Percentiles rank a stretch among this genome's conserved stretches.
These are phyloP conservation scores for Lipomyces spencermartinsiae DNA, from an alignment of 805 yeast species.

Conservation along the genomic window DNA sequence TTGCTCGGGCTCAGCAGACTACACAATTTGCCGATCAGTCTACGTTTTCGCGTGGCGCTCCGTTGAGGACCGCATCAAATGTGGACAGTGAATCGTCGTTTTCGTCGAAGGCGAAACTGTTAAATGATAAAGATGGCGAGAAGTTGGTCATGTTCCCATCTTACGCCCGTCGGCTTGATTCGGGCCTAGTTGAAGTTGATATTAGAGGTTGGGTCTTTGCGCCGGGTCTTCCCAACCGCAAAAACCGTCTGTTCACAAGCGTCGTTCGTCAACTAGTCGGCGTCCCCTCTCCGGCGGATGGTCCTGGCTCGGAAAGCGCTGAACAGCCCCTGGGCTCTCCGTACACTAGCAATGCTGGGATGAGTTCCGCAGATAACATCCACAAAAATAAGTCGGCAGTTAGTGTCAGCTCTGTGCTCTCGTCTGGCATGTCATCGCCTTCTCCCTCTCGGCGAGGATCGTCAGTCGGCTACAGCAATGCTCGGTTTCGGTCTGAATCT, in stretches of 20 bases:
- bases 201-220: constrained; percentile 75
- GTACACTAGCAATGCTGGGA: not conserved
- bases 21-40: not conserved
- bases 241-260: constrained; percentile 70
- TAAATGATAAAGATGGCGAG: constrained; percentile 53
- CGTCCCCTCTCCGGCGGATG: constrained; percentile 33
- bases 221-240: constrained; percentile 73
- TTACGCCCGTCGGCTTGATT: constrained; percentile 51
- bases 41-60: not conserved
- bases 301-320: constrained; percentile 15
- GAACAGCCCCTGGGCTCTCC: constrained; percentile 20
- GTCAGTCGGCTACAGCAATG: not conserved
- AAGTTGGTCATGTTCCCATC: constrained; percentile 66
- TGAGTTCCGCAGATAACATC: not conserved
- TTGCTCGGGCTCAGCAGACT: constrained; percentile 29
- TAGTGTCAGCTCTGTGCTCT: constrained; percentile 29
- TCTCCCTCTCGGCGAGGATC: constrained; percentile 32
- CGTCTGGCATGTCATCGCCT: constrained; percentile 18
- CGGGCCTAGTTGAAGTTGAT: constrained; percentile 57
- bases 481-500: constrained; percentile 15
- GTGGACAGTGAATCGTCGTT: not conserved
- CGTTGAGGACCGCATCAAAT: not conserved
- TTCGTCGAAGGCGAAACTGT: constrained; percentile 14
- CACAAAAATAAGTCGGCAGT: constrained; percentile 25
- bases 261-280: constrained; percentile 72